phyloP scores from a whole-genome alignment of 495 filamentous ascomycete genomes.

The Talaromyces borbonicus region DNA sequence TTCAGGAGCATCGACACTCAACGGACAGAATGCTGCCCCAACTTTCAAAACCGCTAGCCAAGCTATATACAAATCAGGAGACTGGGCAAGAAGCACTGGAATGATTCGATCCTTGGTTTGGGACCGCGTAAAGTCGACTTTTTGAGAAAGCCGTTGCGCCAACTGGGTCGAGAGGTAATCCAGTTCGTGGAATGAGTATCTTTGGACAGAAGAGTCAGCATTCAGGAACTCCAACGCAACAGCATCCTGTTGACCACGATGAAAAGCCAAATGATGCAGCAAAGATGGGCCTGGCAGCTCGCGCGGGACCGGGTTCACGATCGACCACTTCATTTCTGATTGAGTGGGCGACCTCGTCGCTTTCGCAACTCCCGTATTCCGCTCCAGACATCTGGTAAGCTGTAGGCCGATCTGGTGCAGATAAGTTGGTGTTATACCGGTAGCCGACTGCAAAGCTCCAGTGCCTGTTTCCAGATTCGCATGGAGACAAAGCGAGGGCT shows the following conservation, averaged over 20 bases:
- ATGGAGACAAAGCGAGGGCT: constrained; percentile 14
- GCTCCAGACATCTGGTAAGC: constrained; percentile 15
- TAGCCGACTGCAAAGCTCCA: constrained; percentile 16
- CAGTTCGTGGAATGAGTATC: constrained; percentile 49
- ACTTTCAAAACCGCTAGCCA: constrained; percentile 64
- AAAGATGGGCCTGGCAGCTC: constrained; percentile 48
- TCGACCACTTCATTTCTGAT: constrained; percentile 36
- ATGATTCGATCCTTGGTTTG: constrained; percentile 34
- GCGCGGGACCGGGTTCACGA: constrained; percentile 49
- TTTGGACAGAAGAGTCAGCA: constrained; percentile 28
- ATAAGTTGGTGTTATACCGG: constrained; percentile 14
- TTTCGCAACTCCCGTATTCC: constrained; percentile 12
- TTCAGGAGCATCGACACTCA: constrained; percentile 58
- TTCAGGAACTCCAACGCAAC: constrained; percentile 52
- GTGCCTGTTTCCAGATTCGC: constrained; percentile 14
- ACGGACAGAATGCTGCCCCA: constrained; percentile 71
- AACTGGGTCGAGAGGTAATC: constrained; percentile 44
- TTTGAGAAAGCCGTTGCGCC: constrained; percentile 34
- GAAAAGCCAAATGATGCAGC: constrained; percentile 53
- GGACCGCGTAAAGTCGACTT: constrained; percentile 11
- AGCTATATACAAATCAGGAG: constrained; percentile 58
- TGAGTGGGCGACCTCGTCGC: constrained; percentile 6
- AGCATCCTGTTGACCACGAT: constrained; percentile 11
- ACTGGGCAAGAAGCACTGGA: constrained; percentile 64
- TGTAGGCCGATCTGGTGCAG: constrained; percentile 19